Conservation (phyloP, 2,329 filamentous ascomycete species). For the Achaetomium macrosporum region DNA sequence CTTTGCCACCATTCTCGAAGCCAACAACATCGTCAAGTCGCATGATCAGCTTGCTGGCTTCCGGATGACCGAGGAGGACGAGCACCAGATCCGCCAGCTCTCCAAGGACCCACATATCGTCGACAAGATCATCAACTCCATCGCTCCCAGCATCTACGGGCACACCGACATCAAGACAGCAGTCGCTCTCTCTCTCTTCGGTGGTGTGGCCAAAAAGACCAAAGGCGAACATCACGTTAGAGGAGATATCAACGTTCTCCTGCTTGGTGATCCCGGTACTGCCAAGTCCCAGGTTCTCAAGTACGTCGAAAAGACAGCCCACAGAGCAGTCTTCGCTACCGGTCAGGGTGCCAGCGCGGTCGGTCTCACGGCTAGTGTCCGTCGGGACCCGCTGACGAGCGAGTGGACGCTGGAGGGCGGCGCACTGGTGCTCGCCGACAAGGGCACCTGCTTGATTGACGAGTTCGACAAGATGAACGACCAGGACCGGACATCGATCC, state of each 20-base stretch:
- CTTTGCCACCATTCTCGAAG: constrained; percentile 94
- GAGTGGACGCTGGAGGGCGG: constrained; percentile 98
- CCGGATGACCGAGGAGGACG: constrained; percentile 89
- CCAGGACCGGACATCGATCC: constrained; percentile 94
- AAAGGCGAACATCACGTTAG: constrained; percentile 84
- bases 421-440: constrained; percentile 88
- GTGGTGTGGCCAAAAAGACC: constrained; percentile 87
- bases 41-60: constrained; percentile 98
- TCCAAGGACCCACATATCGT: constrained; percentile 85
- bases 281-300: constrained; percentile 97
- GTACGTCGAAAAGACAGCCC: constrained; percentile 95
- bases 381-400: constrained; percentile 87
- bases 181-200: constrained; percentile 87
- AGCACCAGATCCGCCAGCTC: constrained; percentile 82
- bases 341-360: constrained; percentile 96
- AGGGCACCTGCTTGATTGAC: constrained; percentile 92
- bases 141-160: constrained; percentile 95
- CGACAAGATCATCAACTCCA: constrained; percentile 86
- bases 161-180: constrained; percentile 97
- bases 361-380: constrained; percentile 93
- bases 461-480: constrained; percentile 99
- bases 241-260: constrained; percentile 95
- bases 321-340: constrained; percentile 93
- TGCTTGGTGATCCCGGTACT: constrained; percentile 94
- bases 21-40: constrained; percentile 93